Base-by-base conservation (phyloP, 352 stramenopile species). In the Discostella stelligera region DNA sequence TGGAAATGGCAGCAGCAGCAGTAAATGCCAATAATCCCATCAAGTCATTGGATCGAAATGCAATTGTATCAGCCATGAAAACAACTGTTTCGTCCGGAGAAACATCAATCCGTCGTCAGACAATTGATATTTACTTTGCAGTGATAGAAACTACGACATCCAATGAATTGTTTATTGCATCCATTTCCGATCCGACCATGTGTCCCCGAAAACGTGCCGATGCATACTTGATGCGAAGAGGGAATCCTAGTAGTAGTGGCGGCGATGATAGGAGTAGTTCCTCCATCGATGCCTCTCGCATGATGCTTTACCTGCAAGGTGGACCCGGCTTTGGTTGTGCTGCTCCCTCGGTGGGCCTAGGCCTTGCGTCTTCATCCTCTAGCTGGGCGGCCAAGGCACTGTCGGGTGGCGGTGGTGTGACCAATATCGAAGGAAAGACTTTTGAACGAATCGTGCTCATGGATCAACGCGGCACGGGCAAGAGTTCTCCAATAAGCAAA, bases 391-490 rank as follows among this genome's bases (percentile, higher is more conserved):
- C 71, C 18, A 54, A 68, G 20, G 89, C 83, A 18, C 66, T 94
- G 14, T 49, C 78, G 7, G 75, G 68, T 18, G 75, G 63, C 11
- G 27, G 27, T 5, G 27, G 27, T 32, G 48, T 79, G 13, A 76
- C 50, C 0, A 83, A 83, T 50, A 16, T 61, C 2, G 68, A 79
- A 25, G 68, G 63, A 1, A 79, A 84, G 23, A 59, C 37, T 9
- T 92, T 88, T 49, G 71, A 82, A 67, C 78, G 84, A 11, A 69
- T 94, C 13, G 72, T 95, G 0, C 65, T 95, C 9, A 86, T 95
- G 82, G 90, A 95, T 85, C 90, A 95, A 79, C 83, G 91, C 61
- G 91, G 91, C 18, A 95, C 91, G 6, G 91, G 91, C 3, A 62
- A 65, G 46, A 94, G 88, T 27, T 81, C 82, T 52, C 80, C 90